These are phyloP conservation scores for Geotrichum restrictum DNA, from an alignment of 1,139 yeast genomes.

Conservation along the genomic window DNA sequence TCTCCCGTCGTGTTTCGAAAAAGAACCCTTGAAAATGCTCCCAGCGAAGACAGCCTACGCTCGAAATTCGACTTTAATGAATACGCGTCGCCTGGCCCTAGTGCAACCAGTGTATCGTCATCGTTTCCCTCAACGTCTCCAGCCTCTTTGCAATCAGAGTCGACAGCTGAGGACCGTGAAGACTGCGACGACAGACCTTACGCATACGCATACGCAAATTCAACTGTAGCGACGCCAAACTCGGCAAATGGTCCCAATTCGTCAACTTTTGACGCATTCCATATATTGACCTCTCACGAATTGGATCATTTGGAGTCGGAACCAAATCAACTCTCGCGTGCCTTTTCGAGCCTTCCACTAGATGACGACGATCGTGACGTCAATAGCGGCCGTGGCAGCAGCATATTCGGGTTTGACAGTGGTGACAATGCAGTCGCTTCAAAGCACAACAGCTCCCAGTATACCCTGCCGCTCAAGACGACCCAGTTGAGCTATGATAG, in stretches of 20 bases:
- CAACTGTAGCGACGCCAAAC: neutral
- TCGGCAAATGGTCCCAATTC: neutral
- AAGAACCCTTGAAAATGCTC: neutral
- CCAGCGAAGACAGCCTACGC: neutral
- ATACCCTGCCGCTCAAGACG: neutral
- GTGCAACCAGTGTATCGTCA: neutral
- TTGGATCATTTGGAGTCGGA: neutral
- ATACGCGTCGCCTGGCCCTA: neutral
- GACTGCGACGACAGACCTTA: too few species aligned
- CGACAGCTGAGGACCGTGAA: neutral
- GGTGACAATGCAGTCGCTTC: neutral
- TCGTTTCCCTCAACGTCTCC: neutral
- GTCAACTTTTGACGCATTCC: slow-evolving; percentile 1
- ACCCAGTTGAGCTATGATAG: slow-evolving; percentile 8
- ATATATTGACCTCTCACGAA: neutral
- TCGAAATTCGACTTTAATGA: neutral
- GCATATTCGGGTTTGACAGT: neutral
- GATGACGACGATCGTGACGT: neutral
- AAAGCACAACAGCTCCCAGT: neutral
- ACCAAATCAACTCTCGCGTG: neutral
- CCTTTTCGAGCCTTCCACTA: neutral
- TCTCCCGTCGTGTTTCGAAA: slow-evolving; percentile 3
- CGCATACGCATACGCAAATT: neutral
- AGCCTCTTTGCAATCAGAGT: neutral
- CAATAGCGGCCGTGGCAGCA: neutral